Evolutionary conservation across 2,329 filamentous ascomycete genomes (phyloP).

Genomic region (Ceratocystis colombiana): DNA sequence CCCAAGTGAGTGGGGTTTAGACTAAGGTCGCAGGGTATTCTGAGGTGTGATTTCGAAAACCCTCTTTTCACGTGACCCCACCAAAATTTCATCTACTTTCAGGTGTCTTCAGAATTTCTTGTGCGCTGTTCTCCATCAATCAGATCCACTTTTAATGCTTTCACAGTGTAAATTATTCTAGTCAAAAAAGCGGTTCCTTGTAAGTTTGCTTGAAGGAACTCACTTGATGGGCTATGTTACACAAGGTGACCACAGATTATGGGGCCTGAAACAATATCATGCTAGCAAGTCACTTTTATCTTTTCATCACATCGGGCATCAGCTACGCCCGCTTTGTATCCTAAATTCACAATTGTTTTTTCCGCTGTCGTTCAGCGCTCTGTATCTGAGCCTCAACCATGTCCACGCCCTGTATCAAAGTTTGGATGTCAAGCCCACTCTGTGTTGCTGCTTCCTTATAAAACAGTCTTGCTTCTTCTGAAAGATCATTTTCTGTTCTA

Average conservation of each 20-base stretch:
- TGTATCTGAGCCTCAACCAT: constrained; percentile 25
- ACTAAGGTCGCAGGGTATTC: constrained; percentile 22
- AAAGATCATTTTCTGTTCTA: constrained; percentile 22
- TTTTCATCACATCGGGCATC: background rate
- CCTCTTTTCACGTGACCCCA: constrained; percentile 25
- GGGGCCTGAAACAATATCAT: background rate
- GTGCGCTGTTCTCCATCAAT: constrained; percentile 13
- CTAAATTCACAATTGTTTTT: background rate
- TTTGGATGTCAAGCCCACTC: constrained; percentile 22
- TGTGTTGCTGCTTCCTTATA: constrained; percentile 24
- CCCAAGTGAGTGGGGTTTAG: constrained; percentile 26
- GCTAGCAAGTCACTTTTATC: background rate
- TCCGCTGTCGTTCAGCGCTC: constrained; percentile 17
- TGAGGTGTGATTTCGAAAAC: constrained; percentile 24
- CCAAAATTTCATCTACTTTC: constrained; percentile 17
- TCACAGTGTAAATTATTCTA: constrained; percentile 10
- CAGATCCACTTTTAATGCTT: background rate
- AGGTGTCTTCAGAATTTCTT: constrained; percentile 17
- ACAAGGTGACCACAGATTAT: background rate
- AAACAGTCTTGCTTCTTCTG: constrained; percentile 22
- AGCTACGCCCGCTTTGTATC: too few species aligned
- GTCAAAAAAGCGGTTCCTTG: background rate
- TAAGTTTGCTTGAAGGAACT: background rate
- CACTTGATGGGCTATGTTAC: background rate
- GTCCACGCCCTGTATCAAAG: constrained; percentile 24